A percentile compares a stretch with the other conserved stretches of the same genome.
Evolutionary conservation across 1,139 yeast species (phyloP).

Genomic region (Arxiozyma bovina): DNA sequence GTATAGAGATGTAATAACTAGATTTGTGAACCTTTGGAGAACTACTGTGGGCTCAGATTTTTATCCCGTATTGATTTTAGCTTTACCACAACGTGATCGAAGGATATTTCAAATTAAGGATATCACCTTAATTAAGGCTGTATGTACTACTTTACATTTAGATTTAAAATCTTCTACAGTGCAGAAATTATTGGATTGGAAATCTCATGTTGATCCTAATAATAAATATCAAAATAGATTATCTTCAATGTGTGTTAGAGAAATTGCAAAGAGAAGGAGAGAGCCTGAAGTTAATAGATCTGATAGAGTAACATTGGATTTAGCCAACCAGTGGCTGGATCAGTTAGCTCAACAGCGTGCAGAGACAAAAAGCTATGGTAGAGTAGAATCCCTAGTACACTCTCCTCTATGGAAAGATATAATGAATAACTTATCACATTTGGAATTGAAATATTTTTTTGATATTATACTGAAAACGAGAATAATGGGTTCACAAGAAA

Average conservation of each 20-base stretch:
- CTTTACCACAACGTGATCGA: conserved; percentile 53
- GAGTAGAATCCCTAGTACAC: conserved; percentile 18
- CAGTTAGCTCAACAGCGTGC: conserved; percentile 34
- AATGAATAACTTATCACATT: conserved; percentile 46
- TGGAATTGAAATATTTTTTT: conserved; percentile 63
- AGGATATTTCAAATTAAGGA: conserved; percentile 50
- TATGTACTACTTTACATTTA: conserved; percentile 41
- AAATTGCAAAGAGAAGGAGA: conserved; percentile 35
- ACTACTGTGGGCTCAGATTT: conserved; percentile 60
- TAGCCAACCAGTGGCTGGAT: conserved; percentile 53
- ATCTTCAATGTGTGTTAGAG: conserved; percentile 36
- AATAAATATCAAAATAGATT: conserved; percentile 17
- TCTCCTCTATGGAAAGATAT: conserved; percentile 41
- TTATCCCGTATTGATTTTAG: conserved; percentile 55
- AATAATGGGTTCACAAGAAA: conserved; percentile 48
- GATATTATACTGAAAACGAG: conserved; percentile 56
- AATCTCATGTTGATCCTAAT: conserved; percentile 27
- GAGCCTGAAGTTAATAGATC: conserved; percentile 30
- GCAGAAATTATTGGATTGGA: conserved; percentile 40
- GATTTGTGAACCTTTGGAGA: conserved; percentile 54
- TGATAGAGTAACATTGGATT: conserved; percentile 40
- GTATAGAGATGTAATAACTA: conserved; percentile 18
- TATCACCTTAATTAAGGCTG: conserved; percentile 39
- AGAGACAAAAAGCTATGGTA: conserved; percentile 25
- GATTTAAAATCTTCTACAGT: conserved; percentile 45